These are phyloP conservation scores for Crotalaria pallida DNA, from an alignment of 306 rosid genomes.

Conservation along the genomic window DNA sequence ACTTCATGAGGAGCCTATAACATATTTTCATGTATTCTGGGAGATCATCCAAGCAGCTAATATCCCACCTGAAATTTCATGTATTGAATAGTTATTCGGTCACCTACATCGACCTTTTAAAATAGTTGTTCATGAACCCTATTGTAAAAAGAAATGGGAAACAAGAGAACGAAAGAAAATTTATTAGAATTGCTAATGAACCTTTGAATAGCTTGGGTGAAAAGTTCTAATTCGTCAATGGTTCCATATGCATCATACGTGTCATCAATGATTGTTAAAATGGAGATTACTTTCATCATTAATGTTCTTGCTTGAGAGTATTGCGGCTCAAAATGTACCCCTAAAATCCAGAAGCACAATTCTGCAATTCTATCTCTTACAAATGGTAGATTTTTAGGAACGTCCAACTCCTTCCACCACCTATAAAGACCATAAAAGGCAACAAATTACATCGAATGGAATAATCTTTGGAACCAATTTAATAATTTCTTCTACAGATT, in stretches of 20 bases:
- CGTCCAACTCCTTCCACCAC: constrained; percentile 28
- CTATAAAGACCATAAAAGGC: not conserved
- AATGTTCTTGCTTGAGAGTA: constrained; percentile 24
- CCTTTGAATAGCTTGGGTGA: constrained; percentile 2
- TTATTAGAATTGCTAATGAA: not conserved
- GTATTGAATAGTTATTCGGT: not conserved
- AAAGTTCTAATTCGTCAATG: constrained; percentile 7
- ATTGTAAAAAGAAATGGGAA: too few species aligned
- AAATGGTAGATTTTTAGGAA: constrained; percentile 7
- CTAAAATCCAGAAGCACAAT: constrained; percentile 5
- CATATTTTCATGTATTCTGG: constrained; percentile 1
- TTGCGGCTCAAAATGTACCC: constrained; percentile 7
- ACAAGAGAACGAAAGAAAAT: not conserved
- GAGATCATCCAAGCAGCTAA: not conserved
- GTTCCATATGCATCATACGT: constrained; percentile 12
- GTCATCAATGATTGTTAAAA: not conserved
- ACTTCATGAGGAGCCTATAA: not conserved
- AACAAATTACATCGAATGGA: not conserved
- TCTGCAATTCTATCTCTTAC: constrained; percentile 21
- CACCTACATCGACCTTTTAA: not conserved
- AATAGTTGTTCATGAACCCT: too few species aligned
- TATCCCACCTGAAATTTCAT: constrained; percentile 12
- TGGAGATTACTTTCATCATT: not conserved
- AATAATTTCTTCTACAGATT: too few species aligned
- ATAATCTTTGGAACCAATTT: too few species aligned